A percentile compares a stretch with the other conserved stretches of the same genome.
phyloP scores from a whole-genome alignment of 805 yeast species.

The Cyberlindnera meyerae region DNA sequence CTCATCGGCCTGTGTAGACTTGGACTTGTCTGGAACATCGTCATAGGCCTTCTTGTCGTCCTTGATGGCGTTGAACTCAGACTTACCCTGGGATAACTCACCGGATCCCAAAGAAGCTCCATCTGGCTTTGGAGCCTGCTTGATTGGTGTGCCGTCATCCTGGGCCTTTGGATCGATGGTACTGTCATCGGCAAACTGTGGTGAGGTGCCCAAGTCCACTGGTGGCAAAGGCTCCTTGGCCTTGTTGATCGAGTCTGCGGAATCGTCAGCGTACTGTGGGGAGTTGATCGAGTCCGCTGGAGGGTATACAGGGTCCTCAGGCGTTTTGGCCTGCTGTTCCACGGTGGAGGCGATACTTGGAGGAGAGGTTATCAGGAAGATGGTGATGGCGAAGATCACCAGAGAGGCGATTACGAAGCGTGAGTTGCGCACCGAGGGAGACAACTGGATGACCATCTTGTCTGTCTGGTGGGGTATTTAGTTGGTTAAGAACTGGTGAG shows the following conservation, averaged over 20 bases:
- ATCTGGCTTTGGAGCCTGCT: slow-evolving; percentile 27
- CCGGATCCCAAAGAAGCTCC: slow-evolving; percentile 4
- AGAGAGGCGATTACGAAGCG: slow-evolving; percentile 49
- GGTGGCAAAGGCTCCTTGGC: slow-evolving; percentile 12
- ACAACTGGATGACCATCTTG: slow-evolving; percentile 5
- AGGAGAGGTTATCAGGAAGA: slow-evolving; percentile 45
- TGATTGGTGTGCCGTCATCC: slow-evolving; percentile 25
- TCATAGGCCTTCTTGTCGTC: slow-evolving; percentile 24
- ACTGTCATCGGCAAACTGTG: slow-evolving; percentile 24
- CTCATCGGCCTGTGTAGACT: slow-evolving; percentile 5
- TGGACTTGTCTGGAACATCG: slow-evolving; percentile 27
- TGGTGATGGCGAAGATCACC: slow-evolving; percentile 44
- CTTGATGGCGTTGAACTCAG: slow-evolving; percentile 25
- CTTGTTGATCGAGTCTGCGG: slow-evolving; percentile 3
- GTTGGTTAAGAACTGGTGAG: too few relatives aligned
- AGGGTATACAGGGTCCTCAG: slow-evolving; percentile 8
- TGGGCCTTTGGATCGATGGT: slow-evolving; percentile 21
- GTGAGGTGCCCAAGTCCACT: slow-evolving; percentile 13
- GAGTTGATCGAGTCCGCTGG: slow-evolving; percentile 16
- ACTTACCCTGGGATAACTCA: slow-evolving; percentile 12
- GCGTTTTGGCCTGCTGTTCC: slow-evolving; percentile 27
- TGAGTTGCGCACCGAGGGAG: slow-evolving; percentile 37
- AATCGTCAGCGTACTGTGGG: slow-evolving; percentile 28
- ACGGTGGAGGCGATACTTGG: slow-evolving; percentile 31
- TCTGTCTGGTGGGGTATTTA: too few relatives aligned